Base-by-base conservation (phyloP, 2,329 filamentous ascomycete genomes). In the Cercospora janseana region DNA sequence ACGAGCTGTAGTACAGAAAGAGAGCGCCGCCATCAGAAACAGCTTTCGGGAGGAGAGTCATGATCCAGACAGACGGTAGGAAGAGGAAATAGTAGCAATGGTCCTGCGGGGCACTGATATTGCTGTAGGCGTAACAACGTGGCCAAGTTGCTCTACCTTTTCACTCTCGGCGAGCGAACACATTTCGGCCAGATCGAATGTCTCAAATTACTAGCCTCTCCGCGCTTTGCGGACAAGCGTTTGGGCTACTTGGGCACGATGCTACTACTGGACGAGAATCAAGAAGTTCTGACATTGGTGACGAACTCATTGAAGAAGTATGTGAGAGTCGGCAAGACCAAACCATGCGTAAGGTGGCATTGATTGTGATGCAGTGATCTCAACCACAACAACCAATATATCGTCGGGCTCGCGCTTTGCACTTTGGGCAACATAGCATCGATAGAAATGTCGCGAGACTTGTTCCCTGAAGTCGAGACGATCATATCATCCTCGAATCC, bases 151-250 rank as follows among this genome's bases (percentile, higher is more conserved):
- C 81, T 98, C 29, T 98, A 98, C 70, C 88, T 98, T 54, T 98
- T 98, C 72, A 98, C 93, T 1, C 80, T 98, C 32, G 93, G 93
- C 58, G 93, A 98, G 74, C 83, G 93, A 65, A 98, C 93, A 50
- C 93, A 98, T 73, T 98, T 98, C 69, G 93, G 93, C 44, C 93
- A 98, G 78, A 98, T 98, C 68, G 93, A 98, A 82, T 98, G 93
- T 72, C 80, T 98, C 66, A 98, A 98, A 74, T 82, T 98, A 43
- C 81, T 98, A 51, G 93, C 93, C 51, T 98, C 93, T 31, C 91
- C 94, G 59, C 88, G 92, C 52, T 98, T 98, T 68, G 93, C 93
- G 60, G 93, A 98, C 78, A 98, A 98, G 76, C 85, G 93, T 40
- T 75, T 98, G 62, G 93, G 93, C 31, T 95, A 98, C 67, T 76